A percentile compares a stretch with the other conserved stretches of the same genome.
Conservation (phyloP, 2,329 filamentous ascomycete species). For the Penicillium sp. region DNA sequence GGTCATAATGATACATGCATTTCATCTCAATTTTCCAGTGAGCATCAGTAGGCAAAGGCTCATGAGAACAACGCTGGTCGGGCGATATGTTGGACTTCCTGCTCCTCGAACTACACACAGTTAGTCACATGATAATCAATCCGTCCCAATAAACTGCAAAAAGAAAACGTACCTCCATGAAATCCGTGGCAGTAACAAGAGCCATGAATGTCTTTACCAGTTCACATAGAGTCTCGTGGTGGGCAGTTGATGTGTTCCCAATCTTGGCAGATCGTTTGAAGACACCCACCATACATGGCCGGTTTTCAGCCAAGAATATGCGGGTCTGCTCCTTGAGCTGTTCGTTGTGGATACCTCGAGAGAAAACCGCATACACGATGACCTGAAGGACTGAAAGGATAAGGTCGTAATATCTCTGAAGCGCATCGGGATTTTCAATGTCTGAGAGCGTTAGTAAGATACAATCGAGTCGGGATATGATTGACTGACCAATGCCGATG, state of each 20-base stretch:
- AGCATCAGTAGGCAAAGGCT: constrained; percentile 3
- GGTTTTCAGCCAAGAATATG: constrained; percentile 76
- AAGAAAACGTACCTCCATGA: constrained; percentile 68
- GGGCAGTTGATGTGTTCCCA: constrained; percentile 49
- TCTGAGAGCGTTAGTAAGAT: constrained; percentile 42
- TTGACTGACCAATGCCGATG: constrained; percentile 65
- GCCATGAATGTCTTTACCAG: constrained; percentile 82
- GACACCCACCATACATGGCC: constrained; percentile 78
- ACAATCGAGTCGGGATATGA: constrained; percentile 1
- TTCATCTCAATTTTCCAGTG: not conserved
- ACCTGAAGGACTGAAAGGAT: constrained; percentile 78
- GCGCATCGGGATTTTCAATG: constrained; percentile 64
- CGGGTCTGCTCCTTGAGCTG: constrained; percentile 69
- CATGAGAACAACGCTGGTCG: constrained; percentile 35
- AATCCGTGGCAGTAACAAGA: constrained; percentile 76
- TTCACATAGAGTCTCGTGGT: constrained; percentile 66
- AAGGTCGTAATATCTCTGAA: constrained; percentile 79
- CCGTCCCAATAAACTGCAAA: not conserved
- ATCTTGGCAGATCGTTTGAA: constrained; percentile 87
- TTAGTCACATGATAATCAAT: constrained; percentile 13
- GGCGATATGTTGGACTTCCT: constrained; percentile 31
- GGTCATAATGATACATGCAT: constrained; percentile 21
- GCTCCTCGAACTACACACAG: constrained; percentile 42
- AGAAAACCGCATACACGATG: constrained; percentile 76
- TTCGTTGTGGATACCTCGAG: constrained; percentile 76